Conservation (phyloP, 768 basidiomycete species). For the Pisolithus microcarpus region DNA sequence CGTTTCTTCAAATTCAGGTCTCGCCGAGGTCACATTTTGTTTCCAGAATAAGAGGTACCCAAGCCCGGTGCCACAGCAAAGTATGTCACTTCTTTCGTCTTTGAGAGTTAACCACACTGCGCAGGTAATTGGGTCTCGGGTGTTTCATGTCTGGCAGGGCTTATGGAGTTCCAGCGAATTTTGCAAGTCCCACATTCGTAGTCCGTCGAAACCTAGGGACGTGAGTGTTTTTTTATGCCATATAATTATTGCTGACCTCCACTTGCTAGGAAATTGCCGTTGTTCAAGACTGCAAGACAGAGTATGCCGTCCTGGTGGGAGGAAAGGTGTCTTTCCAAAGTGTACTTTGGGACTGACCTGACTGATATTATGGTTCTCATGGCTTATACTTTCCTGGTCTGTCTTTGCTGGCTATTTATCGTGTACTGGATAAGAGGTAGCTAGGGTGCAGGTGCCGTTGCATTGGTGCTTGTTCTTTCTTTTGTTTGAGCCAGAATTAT, state of each 20-base stretch:
- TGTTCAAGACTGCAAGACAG: constrained; percentile 2
- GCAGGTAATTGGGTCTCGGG: constrained; percentile 5
- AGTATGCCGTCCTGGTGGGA: constrained; percentile 5
- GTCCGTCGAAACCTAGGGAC: constrained; percentile 1
- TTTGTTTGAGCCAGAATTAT: not conserved
- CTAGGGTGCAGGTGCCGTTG: not conserved
- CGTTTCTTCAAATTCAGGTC: constrained; percentile 1
- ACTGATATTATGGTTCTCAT: not conserved
- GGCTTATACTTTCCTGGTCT: not conserved
- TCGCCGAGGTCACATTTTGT: not conserved
- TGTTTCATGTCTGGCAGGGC: not conserved
- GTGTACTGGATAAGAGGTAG: not conserved
- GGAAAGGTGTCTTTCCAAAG: not conserved
- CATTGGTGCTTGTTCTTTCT: not conserved
- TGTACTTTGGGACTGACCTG: not conserved
- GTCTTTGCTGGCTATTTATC: not conserved
- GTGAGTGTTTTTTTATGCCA: not conserved
- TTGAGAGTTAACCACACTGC: constrained; percentile 1
- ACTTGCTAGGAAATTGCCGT: constrained; percentile 2
- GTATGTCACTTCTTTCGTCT: not conserved
- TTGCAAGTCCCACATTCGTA: constrained; percentile 7
- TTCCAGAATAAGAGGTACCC: constrained; percentile 4
- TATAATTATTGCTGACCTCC: constrained; percentile 1
- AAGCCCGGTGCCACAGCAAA: constrained; percentile 5
- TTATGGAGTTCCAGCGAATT: not conserved